Evolutionary conservation across 768 basidiomycete species (phyloP), one percentile per base, ranked within the genome.

Genomic region (Stropharia rugosoannulata): DNA sequence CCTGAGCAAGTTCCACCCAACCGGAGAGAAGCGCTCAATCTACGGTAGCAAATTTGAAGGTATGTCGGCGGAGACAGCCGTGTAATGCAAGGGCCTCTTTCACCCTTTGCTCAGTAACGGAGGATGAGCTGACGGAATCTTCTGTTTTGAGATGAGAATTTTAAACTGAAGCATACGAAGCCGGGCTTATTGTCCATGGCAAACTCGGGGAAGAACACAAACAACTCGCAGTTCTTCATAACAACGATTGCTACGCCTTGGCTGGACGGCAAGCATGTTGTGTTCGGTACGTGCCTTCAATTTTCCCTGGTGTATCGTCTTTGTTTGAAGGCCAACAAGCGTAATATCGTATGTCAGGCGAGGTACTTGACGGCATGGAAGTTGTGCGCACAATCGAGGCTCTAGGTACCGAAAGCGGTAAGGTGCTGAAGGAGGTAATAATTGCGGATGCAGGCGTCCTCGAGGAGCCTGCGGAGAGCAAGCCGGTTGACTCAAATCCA

Each of bases 141-240:
- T 47, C 16, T 49, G 5, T 38, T 16, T 11, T 25, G 68, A 83
- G 95, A 96, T 64, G 94, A 96, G 75, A 95, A 95, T 79, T 90
- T 92, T 71, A 62, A 76, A 60, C 65, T 85, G 56, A 86, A 83
- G 72, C 94, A 97, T 78, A 79, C 71, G 54, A 87, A 86, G 64
- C 79, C 78, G n/a, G 83, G 84, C 48, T 66, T 87, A 42, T 76
- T 90, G 37, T 87, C 86, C 51, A 90, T 90, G 86, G 92, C 92
- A 18, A 94, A 95, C 65, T 81, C 86, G 4, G 87, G 87, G 25
- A 73, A 71, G 67, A 85, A 93, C 76, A 95, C 93, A 60, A 95
- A 95, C 67, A 92, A 89, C n/a, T 90, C 84, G 18, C 83, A 81
- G 70, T 95, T 95, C 82, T 95, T 96, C 80, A 86, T 95, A 75